phyloP scores from a whole-genome alignment of 495 filamentous ascomycete species.

The Podospora pseudoanserina region DNA sequence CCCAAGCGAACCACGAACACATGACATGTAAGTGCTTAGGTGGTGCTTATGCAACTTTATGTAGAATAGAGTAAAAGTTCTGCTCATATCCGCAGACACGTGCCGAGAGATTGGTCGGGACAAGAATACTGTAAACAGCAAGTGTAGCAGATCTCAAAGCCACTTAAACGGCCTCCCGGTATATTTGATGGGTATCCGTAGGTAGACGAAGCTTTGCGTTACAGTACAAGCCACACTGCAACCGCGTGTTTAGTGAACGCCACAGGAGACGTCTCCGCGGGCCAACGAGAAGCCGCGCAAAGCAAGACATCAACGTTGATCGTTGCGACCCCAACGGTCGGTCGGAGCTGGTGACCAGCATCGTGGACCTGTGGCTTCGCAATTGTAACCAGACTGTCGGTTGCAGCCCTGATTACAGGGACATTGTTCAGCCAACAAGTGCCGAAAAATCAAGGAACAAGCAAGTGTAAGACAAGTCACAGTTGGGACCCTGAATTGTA shows the following conservation, averaged over 20 bases:
- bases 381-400: too few species aligned
- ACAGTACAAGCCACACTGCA: conserved; percentile 5
- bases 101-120: not conserved
- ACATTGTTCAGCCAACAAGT: not conserved
- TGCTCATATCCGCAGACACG: not conserved
- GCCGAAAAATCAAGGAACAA: conserved; percentile 4
- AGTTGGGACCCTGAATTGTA: not conserved
- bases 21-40: not conserved
- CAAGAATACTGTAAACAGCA: not conserved
- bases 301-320: not conserved
- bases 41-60: not conserved
- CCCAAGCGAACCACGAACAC: not conserved
- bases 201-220: not conserved
- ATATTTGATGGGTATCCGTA: not conserved
- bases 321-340: not conserved
- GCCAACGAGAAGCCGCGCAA: not conserved
- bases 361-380: not conserved
- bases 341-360: not conserved
- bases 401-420: not conserved
- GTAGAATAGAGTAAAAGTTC: not conserved
- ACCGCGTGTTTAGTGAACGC: not conserved
- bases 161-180: not conserved
- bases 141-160: not conserved
- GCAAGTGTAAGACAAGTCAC: not conserved
- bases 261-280: not conserved